These are phyloP conservation scores for Ascochyta koolunga DNA, from an alignment of 2,329 filamentous ascomycete genomes.

Conservation along the genomic window DNA sequence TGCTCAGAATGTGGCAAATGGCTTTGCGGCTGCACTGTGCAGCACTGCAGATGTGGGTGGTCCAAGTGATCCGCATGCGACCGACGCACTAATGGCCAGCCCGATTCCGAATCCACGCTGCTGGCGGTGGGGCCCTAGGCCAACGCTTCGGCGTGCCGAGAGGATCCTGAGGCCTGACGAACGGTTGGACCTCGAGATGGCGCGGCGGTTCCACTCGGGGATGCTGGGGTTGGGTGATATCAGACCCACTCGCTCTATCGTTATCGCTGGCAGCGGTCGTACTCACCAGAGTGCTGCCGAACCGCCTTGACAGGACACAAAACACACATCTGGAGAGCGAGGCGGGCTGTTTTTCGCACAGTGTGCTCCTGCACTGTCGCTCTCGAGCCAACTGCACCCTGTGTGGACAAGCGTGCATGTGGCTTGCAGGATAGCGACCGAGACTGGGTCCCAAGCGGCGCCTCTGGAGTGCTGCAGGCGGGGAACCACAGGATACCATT, in stretches of 20 bases:
- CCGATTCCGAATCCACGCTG: constrained; percentile 38
- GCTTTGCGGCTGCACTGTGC: too few species aligned
- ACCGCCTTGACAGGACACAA: constrained; percentile 12
- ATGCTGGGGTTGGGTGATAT: constrained; percentile 15
- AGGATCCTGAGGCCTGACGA: constrained; percentile 12
- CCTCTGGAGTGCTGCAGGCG: constrained; percentile 34
- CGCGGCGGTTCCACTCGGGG: constrained; percentile 12
- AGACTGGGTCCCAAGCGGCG: constrained; percentile 37
- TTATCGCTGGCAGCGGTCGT: constrained; percentile 15
- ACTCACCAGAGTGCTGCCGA: background rate
- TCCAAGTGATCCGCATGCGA: constrained; percentile 30
- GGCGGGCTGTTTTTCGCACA: constrained; percentile 11
- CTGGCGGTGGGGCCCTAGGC: constrained; percentile 19
- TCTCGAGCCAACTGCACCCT: constrained; percentile 27
- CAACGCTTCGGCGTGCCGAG: constrained; percentile 16
- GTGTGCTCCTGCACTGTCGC: constrained; percentile 19
- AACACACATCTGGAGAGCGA: constrained; percentile 4
- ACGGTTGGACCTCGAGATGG: constrained; percentile 11
- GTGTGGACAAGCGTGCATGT: constrained; percentile 34
- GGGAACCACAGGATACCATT: constrained; percentile 40
- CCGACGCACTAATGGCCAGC: constrained; percentile 29
- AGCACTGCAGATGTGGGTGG: constrained; percentile 24
- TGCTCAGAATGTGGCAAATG: constrained; percentile 27
- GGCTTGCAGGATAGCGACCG: constrained; percentile 38
- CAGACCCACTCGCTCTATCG: constrained; percentile 20